phyloP scores from a whole-genome alignment of 1,284 basidiomycete genomes.

The Paramarasmius palmivorus region DNA sequence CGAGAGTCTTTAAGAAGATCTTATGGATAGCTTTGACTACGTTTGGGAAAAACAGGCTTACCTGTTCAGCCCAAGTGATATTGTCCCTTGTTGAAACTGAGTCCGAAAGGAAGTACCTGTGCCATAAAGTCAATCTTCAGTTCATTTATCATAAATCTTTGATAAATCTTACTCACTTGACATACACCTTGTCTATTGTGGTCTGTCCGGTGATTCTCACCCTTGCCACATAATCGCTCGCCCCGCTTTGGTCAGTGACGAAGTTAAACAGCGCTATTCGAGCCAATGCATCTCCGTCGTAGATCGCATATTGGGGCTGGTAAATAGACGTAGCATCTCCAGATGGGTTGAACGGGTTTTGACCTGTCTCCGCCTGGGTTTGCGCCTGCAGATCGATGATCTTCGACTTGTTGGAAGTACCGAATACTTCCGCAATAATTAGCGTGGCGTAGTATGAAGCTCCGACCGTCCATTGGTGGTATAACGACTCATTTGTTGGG shows the following conservation, averaged over 20 bases:
- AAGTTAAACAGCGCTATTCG: conserved; percentile 73
- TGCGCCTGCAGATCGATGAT: conserved; percentile 62
- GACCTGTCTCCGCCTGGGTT: conserved; percentile 18
- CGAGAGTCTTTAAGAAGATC: conserved; percentile 56
- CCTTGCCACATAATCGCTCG: conserved; percentile 46
- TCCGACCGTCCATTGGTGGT: conserved; percentile 63
- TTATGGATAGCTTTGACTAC: not conserved
- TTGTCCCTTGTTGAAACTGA: conserved; percentile 65
- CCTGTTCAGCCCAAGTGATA: conserved; percentile 73
- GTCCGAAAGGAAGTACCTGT: conserved; percentile 51
- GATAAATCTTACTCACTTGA: conserved; percentile 45
- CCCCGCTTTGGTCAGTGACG: conserved; percentile 52
- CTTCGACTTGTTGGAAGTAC: conserved; percentile 56
- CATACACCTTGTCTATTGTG: conserved; percentile 45
- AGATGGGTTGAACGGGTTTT: not conserved
- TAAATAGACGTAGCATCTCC: conserved; percentile 44
- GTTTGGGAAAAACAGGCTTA: conserved; percentile 19
- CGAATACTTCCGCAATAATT: conserved; percentile 69
- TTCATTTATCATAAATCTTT: not conserved
- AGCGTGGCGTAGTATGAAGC: conserved; percentile 72
- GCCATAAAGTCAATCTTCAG: no score
- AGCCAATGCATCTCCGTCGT: conserved; percentile 57
- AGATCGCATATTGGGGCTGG: conserved; percentile 69
- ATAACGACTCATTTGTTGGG: conserved; percentile 59
- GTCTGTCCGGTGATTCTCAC: conserved; percentile 40